A percentile compares a stretch with the other conserved stretches of the same genome.
Conservation (phyloP, 768 basidiomycete genomes). For the Macrolepiota fuliginosa region DNA sequence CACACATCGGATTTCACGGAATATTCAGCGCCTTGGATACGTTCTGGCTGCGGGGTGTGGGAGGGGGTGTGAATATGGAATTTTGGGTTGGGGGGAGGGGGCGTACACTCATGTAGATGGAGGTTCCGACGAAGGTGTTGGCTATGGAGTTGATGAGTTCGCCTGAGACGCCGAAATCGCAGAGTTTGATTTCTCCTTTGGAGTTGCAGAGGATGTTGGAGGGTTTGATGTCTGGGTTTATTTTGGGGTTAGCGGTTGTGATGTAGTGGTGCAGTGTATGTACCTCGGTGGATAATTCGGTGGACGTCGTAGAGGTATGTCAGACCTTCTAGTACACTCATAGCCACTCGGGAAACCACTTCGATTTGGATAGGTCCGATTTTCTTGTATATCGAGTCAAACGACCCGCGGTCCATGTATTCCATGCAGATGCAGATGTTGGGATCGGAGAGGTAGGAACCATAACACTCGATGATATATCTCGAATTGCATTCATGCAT, state of each 20-base stretch:
- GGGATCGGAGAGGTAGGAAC: constrained; percentile 93
- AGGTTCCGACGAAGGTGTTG: constrained; percentile 98
- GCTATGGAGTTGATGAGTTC: constrained; percentile 99
- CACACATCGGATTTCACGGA: constrained; percentile 99
- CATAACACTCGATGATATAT: constrained; percentile 96
- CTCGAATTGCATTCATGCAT: constrained; percentile 95
- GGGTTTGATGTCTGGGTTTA: constrained; percentile 99
- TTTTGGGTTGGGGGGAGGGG: not conserved
- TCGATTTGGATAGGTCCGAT: constrained; percentile 90
- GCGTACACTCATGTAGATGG: constrained; percentile 98
- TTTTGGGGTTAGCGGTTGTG: not conserved
- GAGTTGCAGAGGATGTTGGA: constrained; percentile 97
- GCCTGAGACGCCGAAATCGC: constrained; percentile 98
- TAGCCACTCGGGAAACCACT: constrained; percentile 90
- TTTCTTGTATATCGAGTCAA: constrained; percentile 94
- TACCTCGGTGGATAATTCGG: constrained; percentile 97
- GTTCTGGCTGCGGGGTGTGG: constrained; percentile 72
- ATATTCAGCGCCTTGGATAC: constrained; percentile 97
- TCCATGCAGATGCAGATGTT: constrained; percentile 99
- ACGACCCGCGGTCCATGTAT: constrained; percentile 89
- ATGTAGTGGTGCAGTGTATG: constrained; percentile 18
- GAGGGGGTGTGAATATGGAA: not conserved
- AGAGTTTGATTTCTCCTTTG: constrained; percentile 94
- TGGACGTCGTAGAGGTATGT: constrained; percentile 97
- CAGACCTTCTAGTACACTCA: constrained; percentile 91